These are phyloP conservation scores for Hypericum perforatum DNA, from an alignment of 345 rosid species.

Conservation along the genomic window DNA sequence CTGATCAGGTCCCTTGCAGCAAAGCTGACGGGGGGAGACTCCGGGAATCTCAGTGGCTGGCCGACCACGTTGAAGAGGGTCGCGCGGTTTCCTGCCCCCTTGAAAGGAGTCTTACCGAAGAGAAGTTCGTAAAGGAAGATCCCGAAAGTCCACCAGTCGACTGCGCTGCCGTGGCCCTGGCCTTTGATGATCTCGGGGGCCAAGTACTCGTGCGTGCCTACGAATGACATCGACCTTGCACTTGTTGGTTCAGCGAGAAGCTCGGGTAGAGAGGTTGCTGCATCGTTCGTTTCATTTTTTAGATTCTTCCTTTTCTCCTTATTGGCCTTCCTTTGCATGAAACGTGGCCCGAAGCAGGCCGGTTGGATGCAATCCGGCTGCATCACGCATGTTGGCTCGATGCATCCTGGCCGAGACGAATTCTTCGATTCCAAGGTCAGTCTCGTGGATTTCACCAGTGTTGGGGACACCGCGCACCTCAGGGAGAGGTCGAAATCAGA, in stretches of 20 bases:
- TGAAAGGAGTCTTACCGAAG: constrained; percentile 28
- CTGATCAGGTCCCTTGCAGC: constrained; percentile 28
- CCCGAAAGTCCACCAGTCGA: constrained; percentile 31
- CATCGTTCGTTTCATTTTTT: constrained; percentile 16
- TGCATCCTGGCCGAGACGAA: constrained; percentile 20
- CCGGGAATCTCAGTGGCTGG: constrained; percentile 26
- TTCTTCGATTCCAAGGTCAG: constrained; percentile 18
- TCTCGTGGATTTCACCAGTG: constrained; percentile 20
- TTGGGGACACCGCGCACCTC: constrained; percentile 25
- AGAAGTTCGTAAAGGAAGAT: constrained; percentile 26
- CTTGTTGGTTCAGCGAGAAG: constrained; percentile 27
- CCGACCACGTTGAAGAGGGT: constrained; percentile 27
- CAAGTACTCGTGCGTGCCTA: constrained; percentile 27
- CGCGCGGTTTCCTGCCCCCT: constrained; percentile 26
- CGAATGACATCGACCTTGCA: constrained; percentile 28
- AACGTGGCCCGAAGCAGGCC: constrained; percentile 22
- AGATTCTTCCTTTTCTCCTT: constrained; percentile 14
- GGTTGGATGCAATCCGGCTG: constrained; percentile 26
- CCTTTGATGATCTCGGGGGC: constrained; percentile 28
- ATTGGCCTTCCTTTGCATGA: constrained; percentile 16
- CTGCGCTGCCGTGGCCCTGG: constrained; percentile 28
- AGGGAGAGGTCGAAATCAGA: constrained; percentile 27
- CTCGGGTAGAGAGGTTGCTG: constrained; percentile 19
- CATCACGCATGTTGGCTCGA: constrained; percentile 21
- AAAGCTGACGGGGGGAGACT: constrained; percentile 23